These are phyloP conservation scores for Eucalyptus pauciflora DNA, from an alignment of 345 rosid species.

Conservation along the genomic window DNA sequence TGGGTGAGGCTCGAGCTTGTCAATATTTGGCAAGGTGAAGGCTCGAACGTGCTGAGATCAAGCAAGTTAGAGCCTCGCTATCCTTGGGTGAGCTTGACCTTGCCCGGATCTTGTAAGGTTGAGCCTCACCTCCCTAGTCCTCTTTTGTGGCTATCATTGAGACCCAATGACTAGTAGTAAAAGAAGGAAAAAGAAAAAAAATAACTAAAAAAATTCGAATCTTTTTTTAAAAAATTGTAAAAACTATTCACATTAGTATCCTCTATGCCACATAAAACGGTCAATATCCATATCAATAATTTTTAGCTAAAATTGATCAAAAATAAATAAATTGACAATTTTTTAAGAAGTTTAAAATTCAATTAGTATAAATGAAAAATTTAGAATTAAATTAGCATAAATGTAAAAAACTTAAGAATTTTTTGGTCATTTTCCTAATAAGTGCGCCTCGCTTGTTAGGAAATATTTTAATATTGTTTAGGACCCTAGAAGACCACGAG, in stretches of 20 bases:
- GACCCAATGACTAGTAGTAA: not conserved
- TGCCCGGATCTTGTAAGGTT: rapidly evolving
- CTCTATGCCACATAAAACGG: rapidly evolving
- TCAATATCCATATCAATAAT: no score
- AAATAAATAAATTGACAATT: no score
- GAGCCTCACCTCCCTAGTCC: not conserved
- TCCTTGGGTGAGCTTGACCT: not conserved
- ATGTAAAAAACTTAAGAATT: no score
- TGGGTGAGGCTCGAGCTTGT: not conserved
- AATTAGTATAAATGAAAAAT: rapidly evolving
- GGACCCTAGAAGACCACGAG: not conserved
- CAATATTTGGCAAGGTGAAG: not conserved
- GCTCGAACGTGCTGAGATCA: rapidly evolving
- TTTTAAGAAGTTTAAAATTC: no score
- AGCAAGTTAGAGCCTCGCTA: rapidly evolving
- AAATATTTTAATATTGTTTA: not conserved
- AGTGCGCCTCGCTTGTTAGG: not conserved
- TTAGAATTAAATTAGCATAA: no score
- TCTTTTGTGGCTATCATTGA: not conserved
- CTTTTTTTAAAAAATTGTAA: no score
- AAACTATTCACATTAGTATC: no score
- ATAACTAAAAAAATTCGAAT: no score
- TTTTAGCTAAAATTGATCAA: no score
- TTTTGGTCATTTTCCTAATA: not conserved
- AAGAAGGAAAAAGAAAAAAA: not conserved